These are phyloP conservation scores for Trametes cingulata DNA, from an alignment of 768 basidiomycete species.

Conservation along the genomic window DNA sequence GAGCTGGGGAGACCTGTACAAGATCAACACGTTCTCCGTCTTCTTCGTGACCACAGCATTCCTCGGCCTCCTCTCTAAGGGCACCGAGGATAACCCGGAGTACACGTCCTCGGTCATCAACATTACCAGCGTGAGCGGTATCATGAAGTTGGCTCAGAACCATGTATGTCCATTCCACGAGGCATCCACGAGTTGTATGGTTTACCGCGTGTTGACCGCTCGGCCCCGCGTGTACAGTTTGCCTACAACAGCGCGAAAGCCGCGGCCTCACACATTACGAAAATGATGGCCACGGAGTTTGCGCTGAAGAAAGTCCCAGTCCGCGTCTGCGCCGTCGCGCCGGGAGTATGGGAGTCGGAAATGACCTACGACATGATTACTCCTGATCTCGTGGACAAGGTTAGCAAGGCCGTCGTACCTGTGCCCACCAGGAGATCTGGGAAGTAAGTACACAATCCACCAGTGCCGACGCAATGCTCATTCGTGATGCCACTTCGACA, in stretches of 20 bases:
- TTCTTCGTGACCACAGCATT: conserved; percentile 80
- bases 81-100: conserved; percentile 56
- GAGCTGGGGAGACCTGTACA: conserved; percentile 61
- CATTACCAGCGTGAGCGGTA: conserved; percentile 75
- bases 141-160: conserved; percentile 68
- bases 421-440: conserved; percentile 66
- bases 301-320: conserved; percentile 67
- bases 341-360: conserved; percentile 75
- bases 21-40: conserved; percentile 72
- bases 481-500: conserved; percentile 28
- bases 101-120: conserved; percentile 73
- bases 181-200: background rate
- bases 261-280: conserved; percentile 74
- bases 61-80: conserved; percentile 72
- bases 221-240: conserved; percentile 48
- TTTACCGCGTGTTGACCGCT: background rate
- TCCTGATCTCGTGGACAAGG: conserved; percentile 47
- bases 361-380: conserved; percentile 61
- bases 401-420: conserved; percentile 60
- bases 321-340: conserved; percentile 71
- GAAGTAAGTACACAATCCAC: conserved; percentile 54
- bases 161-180: conserved; percentile 53
- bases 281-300: conserved; percentile 74
- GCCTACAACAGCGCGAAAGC: conserved; percentile 82
- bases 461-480: background rate